Conservation (phyloP, 2,329 filamentous ascomycete species). For the Diaporthe batatas region DNA sequence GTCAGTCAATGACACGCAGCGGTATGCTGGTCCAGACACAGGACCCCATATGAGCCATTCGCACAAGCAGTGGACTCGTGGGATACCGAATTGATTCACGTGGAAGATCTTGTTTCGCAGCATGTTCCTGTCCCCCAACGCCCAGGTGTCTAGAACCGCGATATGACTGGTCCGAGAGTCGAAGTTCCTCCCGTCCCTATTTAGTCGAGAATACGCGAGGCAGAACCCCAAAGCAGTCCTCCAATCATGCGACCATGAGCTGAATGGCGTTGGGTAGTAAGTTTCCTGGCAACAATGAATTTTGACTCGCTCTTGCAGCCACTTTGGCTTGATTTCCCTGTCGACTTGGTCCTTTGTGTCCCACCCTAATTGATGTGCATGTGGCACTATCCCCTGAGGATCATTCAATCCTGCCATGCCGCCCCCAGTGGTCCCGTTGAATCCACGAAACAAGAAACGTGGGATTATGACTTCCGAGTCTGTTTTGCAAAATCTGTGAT, state of each 20-base stretch:
- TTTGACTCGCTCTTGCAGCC: background rate
- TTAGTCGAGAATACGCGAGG: no score
- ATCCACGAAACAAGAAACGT: constrained; percentile 9
- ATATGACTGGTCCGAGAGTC: background rate
- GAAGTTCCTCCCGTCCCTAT: no score
- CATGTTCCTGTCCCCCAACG: background rate
- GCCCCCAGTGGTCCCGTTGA: background rate
- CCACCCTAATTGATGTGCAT: background rate
- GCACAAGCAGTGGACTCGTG: background rate
- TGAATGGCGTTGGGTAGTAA: background rate
- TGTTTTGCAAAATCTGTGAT: background rate
- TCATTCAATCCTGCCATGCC: background rate
- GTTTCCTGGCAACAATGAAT: background rate
- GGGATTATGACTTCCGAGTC: background rate
- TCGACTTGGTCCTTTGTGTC: background rate
- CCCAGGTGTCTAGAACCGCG: constrained; percentile 9
- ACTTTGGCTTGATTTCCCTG: background rate
- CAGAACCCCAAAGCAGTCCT: background rate
- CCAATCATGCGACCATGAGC: constrained; percentile 3
- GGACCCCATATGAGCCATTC: constrained; percentile 18
- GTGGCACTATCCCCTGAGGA: background rate
- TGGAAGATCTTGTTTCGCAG: background rate
- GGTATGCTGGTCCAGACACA: background rate
- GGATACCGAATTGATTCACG: background rate
- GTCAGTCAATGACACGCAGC: background rate